A percentile compares a stretch with the other conserved stretches of the same genome.
Evolutionary conservation across 2,329 filamentous ascomycete genomes (phyloP).

Genomic region (Ophiocordyceps polyrhachis-furcata): DNA sequence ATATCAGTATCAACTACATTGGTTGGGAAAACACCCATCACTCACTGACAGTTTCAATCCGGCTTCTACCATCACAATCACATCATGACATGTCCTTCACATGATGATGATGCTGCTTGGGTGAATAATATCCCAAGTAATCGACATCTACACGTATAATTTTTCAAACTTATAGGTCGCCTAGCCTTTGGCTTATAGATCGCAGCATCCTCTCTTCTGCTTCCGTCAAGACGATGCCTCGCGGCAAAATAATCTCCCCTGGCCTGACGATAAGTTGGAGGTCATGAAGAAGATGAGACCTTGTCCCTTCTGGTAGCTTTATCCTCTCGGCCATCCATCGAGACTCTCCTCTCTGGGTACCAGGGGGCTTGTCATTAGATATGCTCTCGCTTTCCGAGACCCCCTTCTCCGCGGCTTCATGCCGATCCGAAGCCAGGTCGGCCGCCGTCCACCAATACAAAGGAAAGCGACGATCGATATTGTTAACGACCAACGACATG

Average conservation of each 20-base stretch:
- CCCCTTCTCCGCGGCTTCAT: not conserved
- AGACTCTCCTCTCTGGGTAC: not conserved
- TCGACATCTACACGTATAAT: no score
- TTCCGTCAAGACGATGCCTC: not conserved
- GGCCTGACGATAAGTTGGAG: not conserved
- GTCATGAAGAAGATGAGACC: not conserved
- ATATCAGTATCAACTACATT: not conserved
- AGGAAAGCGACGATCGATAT: slow-evolving; percentile 47
- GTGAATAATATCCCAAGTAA: no score
- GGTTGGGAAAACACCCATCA: no score
- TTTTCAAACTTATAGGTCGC: not conserved
- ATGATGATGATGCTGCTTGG: no score
- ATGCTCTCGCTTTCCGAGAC: not conserved
- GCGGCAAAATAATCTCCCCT: not conserved
- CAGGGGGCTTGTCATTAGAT: not conserved
- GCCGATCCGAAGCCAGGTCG: slow-evolving; percentile 5
- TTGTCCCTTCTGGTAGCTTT: not conserved
- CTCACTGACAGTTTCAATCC: no score
- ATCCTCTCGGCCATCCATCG: not conserved
- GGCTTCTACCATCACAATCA: no score
- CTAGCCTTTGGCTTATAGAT: not conserved
- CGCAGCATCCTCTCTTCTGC: not conserved
- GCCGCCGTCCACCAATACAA: slow-evolving; percentile 50
- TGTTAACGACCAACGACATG: slow-evolving; percentile 48
- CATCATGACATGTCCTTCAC: no score